Percentiles rank a stretch among this genome's conserved stretches.
Evolutionary conservation across 192 early-diverging fungal species (phyloP).

Genomic region (Coemansia sp.): DNA sequence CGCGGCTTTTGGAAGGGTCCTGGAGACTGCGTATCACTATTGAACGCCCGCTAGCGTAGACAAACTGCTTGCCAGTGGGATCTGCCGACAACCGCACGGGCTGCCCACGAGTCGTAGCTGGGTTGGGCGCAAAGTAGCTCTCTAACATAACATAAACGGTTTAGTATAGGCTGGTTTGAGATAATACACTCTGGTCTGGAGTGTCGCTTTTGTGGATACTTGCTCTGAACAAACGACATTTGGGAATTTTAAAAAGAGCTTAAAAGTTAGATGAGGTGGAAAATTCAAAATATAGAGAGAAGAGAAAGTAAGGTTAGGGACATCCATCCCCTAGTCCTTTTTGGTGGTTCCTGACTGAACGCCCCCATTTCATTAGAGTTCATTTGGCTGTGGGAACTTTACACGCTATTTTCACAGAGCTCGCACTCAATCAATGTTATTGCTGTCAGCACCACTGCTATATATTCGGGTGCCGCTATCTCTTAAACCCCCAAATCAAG

Average conservation of each 20-base stretch:
- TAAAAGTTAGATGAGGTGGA: background rate
- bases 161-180: background rate
- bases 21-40: slow-evolving; percentile 82
- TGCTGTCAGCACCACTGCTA: too few relatives aligned
- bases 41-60: slow-evolving; percentile 88
- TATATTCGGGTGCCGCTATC: background rate
- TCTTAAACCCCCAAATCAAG: background rate
- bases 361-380: too few relatives aligned
- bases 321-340: background rate
- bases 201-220: slow-evolving; percentile 11
- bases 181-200: background rate
- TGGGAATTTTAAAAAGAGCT: background rate
- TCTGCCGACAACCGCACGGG: slow-evolving; percentile 78
- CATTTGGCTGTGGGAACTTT: too few relatives aligned
- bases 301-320: background rate
- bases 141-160: slow-evolving; percentile 21
- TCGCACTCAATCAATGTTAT: too few relatives aligned
- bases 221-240: slow-evolving; percentile 50
- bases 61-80: slow-evolving; percentile 78
- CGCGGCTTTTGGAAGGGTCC: slow-evolving; percentile 44
- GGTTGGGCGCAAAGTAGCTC: slow-evolving; percentile 67
- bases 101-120: slow-evolving; percentile 78
- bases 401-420: too few relatives aligned
- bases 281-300: background rate
- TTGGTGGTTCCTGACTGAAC: background rate